phyloP scores from a whole-genome alignment of 164 flowering plant genomes.

The Dillenia turbinata region DNA sequence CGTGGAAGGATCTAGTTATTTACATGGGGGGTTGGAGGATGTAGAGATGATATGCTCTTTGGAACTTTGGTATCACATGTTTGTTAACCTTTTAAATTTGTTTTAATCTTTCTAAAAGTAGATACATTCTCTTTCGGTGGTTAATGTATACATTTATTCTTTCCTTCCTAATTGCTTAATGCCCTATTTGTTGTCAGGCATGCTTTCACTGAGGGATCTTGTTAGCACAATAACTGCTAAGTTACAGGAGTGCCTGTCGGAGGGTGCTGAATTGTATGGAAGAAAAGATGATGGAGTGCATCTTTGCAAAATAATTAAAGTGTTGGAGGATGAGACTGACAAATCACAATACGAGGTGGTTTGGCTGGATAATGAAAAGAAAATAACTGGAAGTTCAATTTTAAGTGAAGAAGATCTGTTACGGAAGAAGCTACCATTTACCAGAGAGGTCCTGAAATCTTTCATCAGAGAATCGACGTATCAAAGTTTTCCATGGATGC shows the following conservation, averaged over 20 bases:
- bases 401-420: slow-evolving; percentile 48
- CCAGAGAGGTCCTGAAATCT: slow-evolving; percentile 67
- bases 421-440: slow-evolving; percentile 64
- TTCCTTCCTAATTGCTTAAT: neutral
- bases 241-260: slow-evolving; percentile 43
- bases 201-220: slow-evolving; percentile 68
- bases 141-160: too few species aligned
- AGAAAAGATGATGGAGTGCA: slow-evolving; percentile 42
- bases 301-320: slow-evolving; percentile 61
- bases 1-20: too few species aligned
- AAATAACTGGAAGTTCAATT: slow-evolving; percentile 34
- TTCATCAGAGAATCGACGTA: slow-evolving; percentile 86
- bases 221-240: slow-evolving; percentile 42
- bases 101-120: too few species aligned
- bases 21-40: too few species aligned
- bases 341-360: slow-evolving; percentile 55
- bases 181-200: slow-evolving; percentile 43
- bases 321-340: slow-evolving; percentile 36
- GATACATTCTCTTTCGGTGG: too few species aligned
- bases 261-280: slow-evolving; percentile 62
- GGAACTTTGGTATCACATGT: too few species aligned
- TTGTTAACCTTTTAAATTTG: too few species aligned
- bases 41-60: too few species aligned
- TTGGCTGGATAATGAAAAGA: slow-evolving; percentile 64
- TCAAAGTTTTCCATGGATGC: slow-evolving; percentile 79